These are phyloP conservation scores for Cenchrus americanus DNA, from an alignment of 176 grass and related monocot species.

Conservation along the genomic window DNA sequence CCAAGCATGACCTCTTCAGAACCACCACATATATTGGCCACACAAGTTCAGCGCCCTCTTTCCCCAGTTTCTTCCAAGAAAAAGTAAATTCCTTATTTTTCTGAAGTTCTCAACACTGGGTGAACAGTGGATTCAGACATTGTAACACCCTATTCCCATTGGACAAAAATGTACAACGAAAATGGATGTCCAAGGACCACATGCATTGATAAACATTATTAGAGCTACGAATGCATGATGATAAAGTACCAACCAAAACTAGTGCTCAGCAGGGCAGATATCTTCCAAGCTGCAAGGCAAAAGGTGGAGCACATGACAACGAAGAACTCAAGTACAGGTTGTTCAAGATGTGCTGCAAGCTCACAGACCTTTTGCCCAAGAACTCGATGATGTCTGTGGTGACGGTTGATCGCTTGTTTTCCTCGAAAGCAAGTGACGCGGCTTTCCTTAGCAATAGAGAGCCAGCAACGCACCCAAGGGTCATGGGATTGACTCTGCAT, in stretches of 20 bases:
- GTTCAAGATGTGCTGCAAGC: constrained; percentile 11
- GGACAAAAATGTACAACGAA: constrained; percentile 3
- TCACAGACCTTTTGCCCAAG: constrained; percentile 48
- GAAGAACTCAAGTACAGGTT: background rate
- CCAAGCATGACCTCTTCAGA: background rate
- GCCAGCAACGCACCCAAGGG: constrained; percentile 78
- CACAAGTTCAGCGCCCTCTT: background rate
- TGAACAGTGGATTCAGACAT: background rate
- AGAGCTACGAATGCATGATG: background rate
- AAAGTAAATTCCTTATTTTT: background rate
- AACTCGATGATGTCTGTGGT: constrained; percentile 85
- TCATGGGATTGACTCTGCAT: constrained; percentile 80
- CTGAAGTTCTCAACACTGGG: background rate
- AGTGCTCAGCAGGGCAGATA: constrained; percentile 63
- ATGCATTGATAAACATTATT: constrained; percentile 8
- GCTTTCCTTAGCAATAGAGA: constrained; percentile 76
- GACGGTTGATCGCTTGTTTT: constrained; percentile 76
- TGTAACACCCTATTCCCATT: background rate
- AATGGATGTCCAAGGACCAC: background rate
- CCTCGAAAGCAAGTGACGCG: constrained; percentile 62
- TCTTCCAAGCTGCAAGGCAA: constrained; percentile 70
- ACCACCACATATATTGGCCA: too few relatives aligned
- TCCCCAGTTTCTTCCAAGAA: background rate
- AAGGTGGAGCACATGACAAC: constrained; percentile 5
- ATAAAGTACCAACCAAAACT: background rate